Conservation (phyloP, 1,139 yeast genomes). For the Lodderomyces oxycetoniae region DNA sequence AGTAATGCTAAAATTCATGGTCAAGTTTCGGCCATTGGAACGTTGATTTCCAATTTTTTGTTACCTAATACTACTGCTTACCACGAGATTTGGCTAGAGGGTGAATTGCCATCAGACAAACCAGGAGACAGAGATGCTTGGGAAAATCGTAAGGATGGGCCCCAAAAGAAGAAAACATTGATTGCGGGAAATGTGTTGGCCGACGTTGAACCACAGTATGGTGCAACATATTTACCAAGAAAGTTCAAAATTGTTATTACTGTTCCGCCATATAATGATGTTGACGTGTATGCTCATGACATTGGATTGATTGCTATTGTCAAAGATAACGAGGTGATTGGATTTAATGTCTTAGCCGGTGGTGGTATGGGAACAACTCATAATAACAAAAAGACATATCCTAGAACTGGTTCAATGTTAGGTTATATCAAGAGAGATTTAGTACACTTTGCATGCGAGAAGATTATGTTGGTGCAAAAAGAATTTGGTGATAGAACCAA, state of each 20-base stretch:
- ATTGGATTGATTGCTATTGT: slow-evolving; percentile 89
- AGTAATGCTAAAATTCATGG: slow-evolving; percentile 75
- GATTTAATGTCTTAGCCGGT: slow-evolving; percentile 88
- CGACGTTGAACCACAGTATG: slow-evolving; percentile 84
- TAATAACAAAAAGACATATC: slow-evolving; percentile 94
- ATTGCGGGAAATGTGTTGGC: slow-evolving; percentile 86
- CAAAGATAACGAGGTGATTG: slow-evolving; percentile 58
- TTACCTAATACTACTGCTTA: slow-evolving; percentile 92
- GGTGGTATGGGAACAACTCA: slow-evolving; percentile 99
- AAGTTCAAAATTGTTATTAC: slow-evolving; percentile 93
- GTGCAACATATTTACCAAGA: slow-evolving; percentile 86
- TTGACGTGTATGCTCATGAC: slow-evolving; percentile 94
- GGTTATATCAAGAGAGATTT: slow-evolving; percentile 72
- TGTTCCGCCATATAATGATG: slow-evolving; percentile 95
- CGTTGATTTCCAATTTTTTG: slow-evolving; percentile 70
- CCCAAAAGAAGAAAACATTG: slow-evolving; percentile 70
- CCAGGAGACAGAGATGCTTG: slow-evolving; percentile 66
- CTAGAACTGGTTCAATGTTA: slow-evolving; percentile 84
- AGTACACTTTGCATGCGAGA: slow-evolving; percentile 77
- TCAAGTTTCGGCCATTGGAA: slow-evolving; percentile 63
- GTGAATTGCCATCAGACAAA: slow-evolving; percentile 70
- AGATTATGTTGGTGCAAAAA: slow-evolving; percentile 90
- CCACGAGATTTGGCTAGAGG: slow-evolving; percentile 95
- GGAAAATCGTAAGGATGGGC: slow-evolving; percentile 72
- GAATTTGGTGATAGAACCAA: slow-evolving; percentile 93